Evolutionary conservation across 331 rosid genomes (phyloP), one percentile per base, ranked within the genome.

Genomic region (Arachis monticola): DNA sequence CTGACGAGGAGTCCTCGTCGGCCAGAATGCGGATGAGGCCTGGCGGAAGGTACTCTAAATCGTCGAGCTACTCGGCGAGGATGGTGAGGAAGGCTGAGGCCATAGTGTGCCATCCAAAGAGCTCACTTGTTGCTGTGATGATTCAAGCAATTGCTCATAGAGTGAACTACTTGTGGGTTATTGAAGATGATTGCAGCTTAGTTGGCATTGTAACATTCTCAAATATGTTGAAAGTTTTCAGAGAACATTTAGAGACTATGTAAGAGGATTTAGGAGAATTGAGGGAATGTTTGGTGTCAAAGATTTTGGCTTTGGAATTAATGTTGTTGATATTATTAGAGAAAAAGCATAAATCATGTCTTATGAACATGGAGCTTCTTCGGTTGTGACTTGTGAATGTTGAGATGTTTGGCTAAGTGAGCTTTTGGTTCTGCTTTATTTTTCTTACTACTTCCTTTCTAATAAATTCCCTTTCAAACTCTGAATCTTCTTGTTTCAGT

Each of bases 71-170:
- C 83, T 95, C 97, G 0, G 88, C 96, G 0, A 89, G 97, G 77
- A 88, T 87, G 83, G 96, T 86, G 73, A 88, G 97, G 58, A 86
- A 88, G 64, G 90, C 92, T 0, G 99, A 95, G 81, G 97, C 97
- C 30, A 87, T 90, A 22, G 97, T 95, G 53, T 95, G 99, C 52
- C 97, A 92, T 55, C 92, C 92, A 13, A 88, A 84, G 84, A 95
- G 97, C 84, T 95, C 99, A 0, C 65, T 95, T 66, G 81, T 92
- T 17, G 99, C 99, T 65, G 99, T 88, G 66, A 88, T 95, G 93
- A 95, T 95, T 69, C 99, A 95, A 75, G 99, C 99, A 45, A 92
- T 95, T 61, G 97, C 99, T 79, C 97, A 95, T 30, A 83, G 99
- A 30, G 99, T 89, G 50, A 92, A 90, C 69, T 95, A 95, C 52